Evolutionary conservation across 768 basidiomycete species (phyloP).

Genomic region (Daedaleopsis sinensis): DNA sequence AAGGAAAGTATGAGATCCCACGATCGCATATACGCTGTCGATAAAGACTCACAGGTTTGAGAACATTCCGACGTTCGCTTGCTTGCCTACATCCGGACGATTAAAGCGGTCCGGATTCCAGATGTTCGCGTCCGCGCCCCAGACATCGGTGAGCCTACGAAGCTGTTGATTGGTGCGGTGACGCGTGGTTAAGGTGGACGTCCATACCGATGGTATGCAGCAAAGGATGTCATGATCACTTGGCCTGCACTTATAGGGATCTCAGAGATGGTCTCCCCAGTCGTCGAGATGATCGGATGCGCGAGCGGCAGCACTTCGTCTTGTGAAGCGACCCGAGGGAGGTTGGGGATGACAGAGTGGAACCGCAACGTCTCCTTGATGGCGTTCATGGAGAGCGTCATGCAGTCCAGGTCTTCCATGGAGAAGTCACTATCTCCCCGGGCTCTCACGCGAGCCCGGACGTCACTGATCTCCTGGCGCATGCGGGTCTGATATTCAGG

Average conservation of each 20-base stretch:
- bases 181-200: background rate
- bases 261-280: slow-evolving; percentile 21
- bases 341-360: slow-evolving; percentile 21
- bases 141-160: too few species aligned
- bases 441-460: slow-evolving; percentile 13
- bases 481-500: slow-evolving; percentile 13
- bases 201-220: slow-evolving; percentile 35
- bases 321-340: slow-evolving; percentile 21
- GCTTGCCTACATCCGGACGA: too few species aligned
- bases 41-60: too few species aligned
- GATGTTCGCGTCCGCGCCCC: too few species aligned
- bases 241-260: slow-evolving; percentile 25
- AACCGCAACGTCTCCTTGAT: slow-evolving; percentile 28
- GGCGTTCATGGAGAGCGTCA: slow-evolving; percentile 3
- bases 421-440: slow-evolving; percentile 20
- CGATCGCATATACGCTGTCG: too few species aligned
- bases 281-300: slow-evolving; percentile 6
- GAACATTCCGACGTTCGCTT: too few species aligned
- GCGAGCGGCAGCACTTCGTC: slow-evolving; percentile 30
- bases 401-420: slow-evolving; percentile 15
- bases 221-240: slow-evolving; percentile 29
- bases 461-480: slow-evolving; percentile 14
- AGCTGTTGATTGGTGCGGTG: background rate
- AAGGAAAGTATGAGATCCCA: too few species aligned
- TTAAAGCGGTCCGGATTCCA: too few species aligned